A percentile compares a stretch with the other conserved stretches of the same genome.
phyloP scores from a whole-genome alignment of 768 basidiomycete species.

The Pholiota microspora region DNA sequence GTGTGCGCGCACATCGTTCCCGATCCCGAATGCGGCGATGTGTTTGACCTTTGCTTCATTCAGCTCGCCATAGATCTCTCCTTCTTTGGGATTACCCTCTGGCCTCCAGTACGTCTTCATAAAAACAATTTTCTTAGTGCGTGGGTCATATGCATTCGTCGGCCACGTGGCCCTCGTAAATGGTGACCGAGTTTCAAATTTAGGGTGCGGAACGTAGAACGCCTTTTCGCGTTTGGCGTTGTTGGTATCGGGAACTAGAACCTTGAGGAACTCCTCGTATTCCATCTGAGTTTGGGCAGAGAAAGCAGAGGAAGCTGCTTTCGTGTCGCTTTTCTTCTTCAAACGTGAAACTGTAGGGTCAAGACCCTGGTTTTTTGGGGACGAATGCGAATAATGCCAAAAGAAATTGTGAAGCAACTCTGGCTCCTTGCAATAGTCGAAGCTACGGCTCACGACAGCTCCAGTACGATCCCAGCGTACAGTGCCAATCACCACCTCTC shows the following conservation, averaged over 20 bases:
- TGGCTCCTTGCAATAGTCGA: slow-evolving; percentile 21
- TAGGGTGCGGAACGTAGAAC: neutral
- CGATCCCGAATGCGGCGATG: slow-evolving; percentile 21
- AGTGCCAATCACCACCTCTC: too few relatives aligned
- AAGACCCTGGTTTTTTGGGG: slow-evolving; percentile 16
- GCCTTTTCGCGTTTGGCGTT: neutral
- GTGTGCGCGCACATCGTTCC: slow-evolving; percentile 18
- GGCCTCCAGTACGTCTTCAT: slow-evolving; percentile 28
- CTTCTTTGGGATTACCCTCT: slow-evolving; percentile 12
- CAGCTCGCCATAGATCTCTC: slow-evolving; percentile 17
- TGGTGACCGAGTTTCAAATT: slow-evolving; percentile 13
- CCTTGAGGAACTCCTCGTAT: neutral
- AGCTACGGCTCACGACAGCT: slow-evolving; percentile 20
- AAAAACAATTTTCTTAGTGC: slow-evolving; percentile 17
- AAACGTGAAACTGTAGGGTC: slow-evolving; percentile 12
- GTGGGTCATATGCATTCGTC: slow-evolving; percentile 16
- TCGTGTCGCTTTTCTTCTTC: neutral
- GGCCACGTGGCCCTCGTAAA: slow-evolving; percentile 22
- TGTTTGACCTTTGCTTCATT: slow-evolving; percentile 13
- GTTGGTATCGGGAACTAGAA: neutral
- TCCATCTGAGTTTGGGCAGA: neutral
- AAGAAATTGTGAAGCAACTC: slow-evolving; percentile 22
- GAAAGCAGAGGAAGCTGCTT: neutral
- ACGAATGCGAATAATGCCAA: slow-evolving; percentile 19
- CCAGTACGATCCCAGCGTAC: slow-evolving; percentile 35